phyloP scores from a whole-genome alignment of 1,139 yeast genomes.

The Suhomyces coccinellae region DNA sequence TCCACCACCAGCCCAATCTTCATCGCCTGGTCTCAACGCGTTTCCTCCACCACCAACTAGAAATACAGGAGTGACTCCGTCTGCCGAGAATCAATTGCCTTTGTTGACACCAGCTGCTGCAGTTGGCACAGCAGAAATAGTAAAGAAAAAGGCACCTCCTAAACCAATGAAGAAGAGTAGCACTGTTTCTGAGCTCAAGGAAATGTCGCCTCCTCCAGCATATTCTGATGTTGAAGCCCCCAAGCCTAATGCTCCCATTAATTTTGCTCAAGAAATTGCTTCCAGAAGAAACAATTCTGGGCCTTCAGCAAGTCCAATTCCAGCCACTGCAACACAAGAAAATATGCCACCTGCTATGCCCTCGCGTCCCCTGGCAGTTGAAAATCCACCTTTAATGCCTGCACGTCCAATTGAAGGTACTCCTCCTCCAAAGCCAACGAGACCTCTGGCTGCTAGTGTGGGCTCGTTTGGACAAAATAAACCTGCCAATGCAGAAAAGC shows the following conservation, averaged over 20 bases:
- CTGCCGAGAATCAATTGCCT: neutral
- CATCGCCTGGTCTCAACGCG: neutral
- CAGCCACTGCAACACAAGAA: neutral
- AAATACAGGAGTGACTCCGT: neutral
- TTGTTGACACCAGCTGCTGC: neutral
- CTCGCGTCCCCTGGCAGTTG: neutral
- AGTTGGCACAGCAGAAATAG: neutral
- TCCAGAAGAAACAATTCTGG: conserved; percentile 3
- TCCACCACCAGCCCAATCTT: neutral
- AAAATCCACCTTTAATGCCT: conserved; percentile 7
- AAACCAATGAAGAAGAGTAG: conserved; percentile 37
- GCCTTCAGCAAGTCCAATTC: neutral
- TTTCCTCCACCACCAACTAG: conserved; percentile 3
- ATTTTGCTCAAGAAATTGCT: conserved; percentile 30
- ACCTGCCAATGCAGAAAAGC: conserved; percentile 6
- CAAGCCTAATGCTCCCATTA: conserved; percentile 13
- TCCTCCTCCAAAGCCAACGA: conserved; percentile 3
- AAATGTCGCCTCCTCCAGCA: conserved; percentile 27
- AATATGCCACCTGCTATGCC: conserved; percentile 1
- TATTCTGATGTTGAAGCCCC: conserved; percentile 18
- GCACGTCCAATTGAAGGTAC: neutral
- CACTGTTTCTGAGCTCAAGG: neutral
- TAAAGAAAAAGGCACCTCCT: conserved; percentile 39
- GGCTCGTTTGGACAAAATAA: neutral
- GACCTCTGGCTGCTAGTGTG: neutral